These are phyloP conservation scores for Alectoria sarmentosa DNA, from an alignment of 495 filamentous ascomycete genomes.

Conservation along the genomic window DNA sequence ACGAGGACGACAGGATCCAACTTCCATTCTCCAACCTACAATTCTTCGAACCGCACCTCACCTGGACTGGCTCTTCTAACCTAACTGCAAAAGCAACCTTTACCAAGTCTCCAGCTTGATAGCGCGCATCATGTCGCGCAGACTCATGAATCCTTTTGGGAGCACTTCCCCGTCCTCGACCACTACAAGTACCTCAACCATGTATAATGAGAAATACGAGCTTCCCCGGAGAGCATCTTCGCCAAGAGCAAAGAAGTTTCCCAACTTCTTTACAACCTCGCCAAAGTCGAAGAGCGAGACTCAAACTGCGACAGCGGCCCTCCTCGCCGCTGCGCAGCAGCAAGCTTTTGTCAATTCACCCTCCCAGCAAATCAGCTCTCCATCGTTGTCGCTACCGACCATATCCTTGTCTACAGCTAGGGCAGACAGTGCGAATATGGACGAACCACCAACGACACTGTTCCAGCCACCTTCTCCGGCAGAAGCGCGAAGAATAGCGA, in stretches of 20 bases:
- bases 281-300: constrained; percentile 47
- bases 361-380: constrained; percentile 58
- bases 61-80: background rate
- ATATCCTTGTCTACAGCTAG: constrained; percentile 89
- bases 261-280: constrained; percentile 51
- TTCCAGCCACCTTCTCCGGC: constrained; percentile 88
- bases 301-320: constrained; percentile 46
- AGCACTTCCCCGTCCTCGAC: constrained; percentile 37
- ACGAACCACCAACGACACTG: constrained; percentile 69
- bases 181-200: constrained; percentile 38
- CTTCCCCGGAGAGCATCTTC: constrained; percentile 45
- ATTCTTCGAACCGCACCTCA: background rate
- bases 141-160: constrained; percentile 44
- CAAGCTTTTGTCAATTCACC: constrained; percentile 49
- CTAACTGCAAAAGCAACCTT: constrained; percentile 21
- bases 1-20: constrained; percentile 7
- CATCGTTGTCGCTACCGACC: constrained; percentile 75
- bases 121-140: constrained; percentile 50
- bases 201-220: constrained; percentile 43
- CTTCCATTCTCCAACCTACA: background rate
- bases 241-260: constrained; percentile 58
- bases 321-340: constrained; percentile 54
- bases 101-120: constrained; percentile 28
- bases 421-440: constrained; percentile 67
- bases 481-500: constrained; percentile 66